Base-by-base conservation (phyloP, 179 eudicot species). In the Silene coronaria region DNA sequence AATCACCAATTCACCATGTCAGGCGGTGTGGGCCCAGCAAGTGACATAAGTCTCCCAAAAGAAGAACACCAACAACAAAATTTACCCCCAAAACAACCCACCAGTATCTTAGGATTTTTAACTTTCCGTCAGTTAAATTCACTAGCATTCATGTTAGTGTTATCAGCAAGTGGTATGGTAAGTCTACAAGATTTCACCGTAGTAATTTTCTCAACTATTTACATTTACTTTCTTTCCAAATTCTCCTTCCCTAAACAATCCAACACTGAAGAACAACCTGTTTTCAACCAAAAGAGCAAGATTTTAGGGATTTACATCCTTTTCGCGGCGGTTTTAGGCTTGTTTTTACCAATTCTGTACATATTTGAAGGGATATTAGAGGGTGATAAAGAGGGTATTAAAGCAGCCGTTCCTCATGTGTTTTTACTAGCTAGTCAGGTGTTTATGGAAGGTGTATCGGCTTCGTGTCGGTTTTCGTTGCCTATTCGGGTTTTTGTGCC, bases 331-430 rank as follows among this genome's bases (percentile, higher is more conserved):
- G 17, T 88, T 0, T 55, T 88, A 72, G 98, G 98, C 21, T 73
- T 94, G 13, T 73, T 86, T 17, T 82, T 92, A 7, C 98, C 98
- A 6, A 80, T 88, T 11, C 78, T 79, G 0, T 90, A 89, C 82
- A 83, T 94, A 10, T 74, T 88, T 45, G 87, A 82, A 48, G 96
- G 92, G 0, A 66, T 94, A 1, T 48, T 81, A 17, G 82, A 77
- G 32, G 94, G 94, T 1, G 92, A 91, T 22, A 87, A 84, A 72
- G 89, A 88, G 9, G 93, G 93, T 5, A 80, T 83, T 58, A 78
- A 81, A 66, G 93, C 90, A 6, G 96, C 98, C 0, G 90, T 85
- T 5, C 92, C 98, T 0, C 97, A 90, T 66, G 82, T 94, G 1
- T 94, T 94, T 62, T 77, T 94, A 5, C 80, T 94, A 4, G 83